Percentiles rank a stretch among this genome's conserved stretches.
Evolutionary conservation across 164 flowering plant genomes (phyloP).

Genomic region (Nymphaea thermarum): DNA sequence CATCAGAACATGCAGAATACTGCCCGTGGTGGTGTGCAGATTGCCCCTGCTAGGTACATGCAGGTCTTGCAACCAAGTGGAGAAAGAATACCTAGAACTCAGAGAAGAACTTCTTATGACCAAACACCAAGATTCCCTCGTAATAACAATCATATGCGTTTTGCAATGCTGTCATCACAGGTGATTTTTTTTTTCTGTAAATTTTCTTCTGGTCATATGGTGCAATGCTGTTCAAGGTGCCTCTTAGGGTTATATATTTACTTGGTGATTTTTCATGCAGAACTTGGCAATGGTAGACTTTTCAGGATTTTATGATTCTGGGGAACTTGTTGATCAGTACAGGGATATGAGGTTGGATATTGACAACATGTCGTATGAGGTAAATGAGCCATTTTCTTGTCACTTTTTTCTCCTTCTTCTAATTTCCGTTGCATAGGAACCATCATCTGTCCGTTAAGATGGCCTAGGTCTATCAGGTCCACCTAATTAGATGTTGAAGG

Average conservation of each 20-base stretch:
- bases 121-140: slow-evolving; percentile 5
- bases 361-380: slow-evolving; percentile 15
- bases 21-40: slow-evolving; percentile 26
- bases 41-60: slow-evolving; percentile 9
- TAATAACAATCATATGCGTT: slow-evolving; percentile 26
- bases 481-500: no score
- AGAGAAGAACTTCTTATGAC: slow-evolving; percentile 26
- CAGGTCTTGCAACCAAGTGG: slow-evolving; percentile 38
- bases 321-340: slow-evolving; percentile 2
- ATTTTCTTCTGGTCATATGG: no score
- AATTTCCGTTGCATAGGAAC: no score
- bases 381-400: neutral
- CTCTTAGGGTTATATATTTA: no score
- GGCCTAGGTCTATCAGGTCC: no score
- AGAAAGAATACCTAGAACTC: slow-evolving; percentile 32
- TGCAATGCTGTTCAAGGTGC: no score
- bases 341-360: slow-evolving; percentile 8
- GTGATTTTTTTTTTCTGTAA: slow-evolving; percentile 20
- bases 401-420: neutral
- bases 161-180: slow-evolving; percentile 51
- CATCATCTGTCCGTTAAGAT: no score
- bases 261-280: neutral
- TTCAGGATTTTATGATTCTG: neutral
- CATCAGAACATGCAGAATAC: slow-evolving; percentile 15
- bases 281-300: slow-evolving; percentile 3